phyloP scores from a whole-genome alignment of 1,284 basidiomycete genomes.

The Lignosus rhinocerotis region DNA sequence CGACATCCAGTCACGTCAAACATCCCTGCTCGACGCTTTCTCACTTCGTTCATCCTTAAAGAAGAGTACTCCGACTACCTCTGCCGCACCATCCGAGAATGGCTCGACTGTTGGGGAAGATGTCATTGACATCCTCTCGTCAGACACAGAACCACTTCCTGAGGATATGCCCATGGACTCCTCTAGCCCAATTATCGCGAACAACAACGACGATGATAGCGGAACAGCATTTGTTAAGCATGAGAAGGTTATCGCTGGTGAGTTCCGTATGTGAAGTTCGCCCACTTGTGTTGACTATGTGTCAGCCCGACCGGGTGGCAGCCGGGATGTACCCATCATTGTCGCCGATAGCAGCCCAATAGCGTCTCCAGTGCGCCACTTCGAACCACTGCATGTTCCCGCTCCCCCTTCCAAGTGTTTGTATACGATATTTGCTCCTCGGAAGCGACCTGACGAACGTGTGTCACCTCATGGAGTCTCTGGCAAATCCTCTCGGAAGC shows the following conservation, averaged over 20 bases:
- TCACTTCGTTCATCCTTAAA: slow-evolving; percentile 11
- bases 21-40: slow-evolving; percentile 24
- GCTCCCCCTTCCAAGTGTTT: slow-evolving; percentile 28
- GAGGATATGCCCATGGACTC: slow-evolving; percentile 7
- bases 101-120: slow-evolving; percentile 8
- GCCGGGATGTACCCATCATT: slow-evolving; percentile 29
- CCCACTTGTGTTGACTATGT: not conserved
- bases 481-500: not conserved
- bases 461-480: slow-evolving; percentile 1
- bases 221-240: not conserved
- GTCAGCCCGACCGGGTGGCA: slow-evolving; percentile 4
- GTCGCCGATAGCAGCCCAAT: slow-evolving; percentile 15
- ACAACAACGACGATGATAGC: slow-evolving; percentile 1
- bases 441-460: slow-evolving; percentile 3
- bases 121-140: slow-evolving; percentile 16
- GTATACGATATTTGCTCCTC: slow-evolving; percentile 36
- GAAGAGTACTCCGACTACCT: slow-evolving; percentile 7
- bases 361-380: slow-evolving; percentile 3
- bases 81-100: slow-evolving; percentile 13
- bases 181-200: slow-evolving; percentile 12
- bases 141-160: slow-evolving; percentile 17
- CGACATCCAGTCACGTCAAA: slow-evolving; percentile 21
- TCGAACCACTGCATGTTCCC: not conserved
- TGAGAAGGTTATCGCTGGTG: not conserved
- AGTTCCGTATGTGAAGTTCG: not conserved